Base-by-base conservation (phyloP, 1,139 yeast genomes). In the Eremothecium sinecaudum region DNA sequence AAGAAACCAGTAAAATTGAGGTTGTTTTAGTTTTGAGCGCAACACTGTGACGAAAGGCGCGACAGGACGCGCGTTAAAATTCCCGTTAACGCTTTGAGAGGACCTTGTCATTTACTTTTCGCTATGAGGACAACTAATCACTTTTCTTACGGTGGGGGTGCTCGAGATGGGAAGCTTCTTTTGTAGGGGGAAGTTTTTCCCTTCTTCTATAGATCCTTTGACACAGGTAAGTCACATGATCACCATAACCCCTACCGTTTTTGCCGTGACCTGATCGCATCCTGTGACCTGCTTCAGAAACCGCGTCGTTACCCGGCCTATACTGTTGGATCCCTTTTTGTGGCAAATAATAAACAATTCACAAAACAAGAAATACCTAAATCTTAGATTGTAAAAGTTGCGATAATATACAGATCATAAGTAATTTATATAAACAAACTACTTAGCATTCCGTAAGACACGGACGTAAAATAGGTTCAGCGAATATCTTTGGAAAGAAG, bases 1-100 rank as follows among this genome's bases (percentile, higher is more conserved):
- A 15, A 52, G 21, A 34, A 53, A 53, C 58, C 58, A 53, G 39
- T 52, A 52, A 35, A 53, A 53, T 38, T 53, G 58, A 4, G 58
- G 58, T 34, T 52, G 57, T 28, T 42, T 51, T 15, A 51, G 28
- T 28, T 55, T 40, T 11, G 54, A 43, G 31, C 40, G 43, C 19
- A 52, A 24, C 17, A 49, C 37, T 16, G 44, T 43, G 27, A 34
- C 31, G 27, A 48, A 41, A 3, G 54, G 47, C n/a, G 49, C 46
- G 14, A 38, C 32, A 4, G 50, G 43, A 15, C 47, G 30, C 15
- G 37, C 22, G 29, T 8, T 12, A 9, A 23, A 9, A 8, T 23
- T 23, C 27, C 20, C 17, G 11, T 15, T 34, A 28, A 13, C 11
- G 11, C 14, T 23, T 6, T 8, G 7, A 12, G 25, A 23, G 7